A percentile compares a stretch with the other conserved stretches of the same genome.
These are phyloP conservation scores for Aspergillus sp. DNA, from an alignment of 2,329 filamentous ascomycete species.

Conservation along the genomic window DNA sequence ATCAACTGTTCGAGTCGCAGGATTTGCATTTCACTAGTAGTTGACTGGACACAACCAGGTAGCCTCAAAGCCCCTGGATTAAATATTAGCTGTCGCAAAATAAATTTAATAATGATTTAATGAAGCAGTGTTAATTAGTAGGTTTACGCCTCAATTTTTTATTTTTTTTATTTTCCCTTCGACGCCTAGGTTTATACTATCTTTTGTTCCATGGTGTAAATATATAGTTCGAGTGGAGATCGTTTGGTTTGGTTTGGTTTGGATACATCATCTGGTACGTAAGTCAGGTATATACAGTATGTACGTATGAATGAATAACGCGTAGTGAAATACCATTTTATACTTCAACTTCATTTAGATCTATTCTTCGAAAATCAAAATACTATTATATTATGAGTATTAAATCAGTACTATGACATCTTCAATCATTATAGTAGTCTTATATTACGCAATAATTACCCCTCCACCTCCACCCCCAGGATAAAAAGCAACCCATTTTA, in stretches of 20 bases:
- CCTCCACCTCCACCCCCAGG: neutral
- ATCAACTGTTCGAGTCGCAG: neutral
- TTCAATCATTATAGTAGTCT: too few relatives aligned
- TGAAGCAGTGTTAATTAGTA: neutral
- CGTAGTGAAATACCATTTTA: slow-evolving; percentile 4
- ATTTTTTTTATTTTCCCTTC: neutral
- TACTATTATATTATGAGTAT: neutral
- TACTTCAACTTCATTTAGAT: neutral
- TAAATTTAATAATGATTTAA: neutral
- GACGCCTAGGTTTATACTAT: neutral
- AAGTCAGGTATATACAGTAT: slow-evolving; percentile 7
- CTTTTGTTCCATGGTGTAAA: neutral
- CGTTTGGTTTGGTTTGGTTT: neutral
- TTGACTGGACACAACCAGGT: neutral
- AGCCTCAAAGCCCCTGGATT: neutral
- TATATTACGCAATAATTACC: neutral
- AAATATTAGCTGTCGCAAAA: neutral
- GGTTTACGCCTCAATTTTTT: too few relatives aligned
- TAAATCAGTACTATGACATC: too few relatives aligned
- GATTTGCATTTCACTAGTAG: neutral
- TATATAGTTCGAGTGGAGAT: neutral
- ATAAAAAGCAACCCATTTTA: neutral
- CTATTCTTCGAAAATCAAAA: neutral
- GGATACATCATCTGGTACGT: neutral
- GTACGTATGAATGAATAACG: slow-evolving; percentile 5